Evolutionary conservation across 768 basidiomycete genomes (phyloP).

Genomic region (Phaeotremella skinneri): DNA sequence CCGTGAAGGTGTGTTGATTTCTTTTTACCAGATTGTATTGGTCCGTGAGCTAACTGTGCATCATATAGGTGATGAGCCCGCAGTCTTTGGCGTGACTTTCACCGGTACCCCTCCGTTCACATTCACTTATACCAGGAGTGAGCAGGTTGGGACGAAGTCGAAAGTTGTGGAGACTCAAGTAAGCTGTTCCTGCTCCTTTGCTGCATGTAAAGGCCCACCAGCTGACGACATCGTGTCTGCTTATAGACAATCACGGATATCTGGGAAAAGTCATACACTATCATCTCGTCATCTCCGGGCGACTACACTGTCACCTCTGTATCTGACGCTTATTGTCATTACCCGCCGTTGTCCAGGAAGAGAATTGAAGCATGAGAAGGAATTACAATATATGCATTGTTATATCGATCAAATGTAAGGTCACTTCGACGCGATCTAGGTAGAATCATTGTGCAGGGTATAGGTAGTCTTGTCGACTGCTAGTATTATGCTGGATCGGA

Average conservation of each 20-base stretch:
- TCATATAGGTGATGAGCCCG: slow-evolving; percentile 68
- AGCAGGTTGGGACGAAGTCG: slow-evolving; percentile 28
- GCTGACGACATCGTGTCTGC: no score
- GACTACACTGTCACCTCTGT: slow-evolving; percentile 70
- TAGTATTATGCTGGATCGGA: no score
- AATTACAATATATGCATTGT: background rate
- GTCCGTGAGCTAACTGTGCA: background rate
- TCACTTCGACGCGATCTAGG: no score
- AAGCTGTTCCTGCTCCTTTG: background rate
- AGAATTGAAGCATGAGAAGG: background rate
- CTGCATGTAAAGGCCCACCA: no score
- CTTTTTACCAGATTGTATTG: background rate
- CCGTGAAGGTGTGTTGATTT: slow-evolving; percentile 68
- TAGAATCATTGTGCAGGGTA: background rate
- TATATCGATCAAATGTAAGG: no score
- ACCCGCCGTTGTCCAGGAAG: slow-evolving; percentile 59
- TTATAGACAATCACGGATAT: slow-evolving; percentile 50
- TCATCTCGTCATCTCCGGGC: slow-evolving; percentile 90
- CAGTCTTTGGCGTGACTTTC: slow-evolving; percentile 86
- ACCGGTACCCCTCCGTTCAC: slow-evolving; percentile 92
- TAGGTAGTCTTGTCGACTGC: no score
- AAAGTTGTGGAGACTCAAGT: slow-evolving; percentile 51
- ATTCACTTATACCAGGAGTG: slow-evolving; percentile 57
- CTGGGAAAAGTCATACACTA: slow-evolving; percentile 71
- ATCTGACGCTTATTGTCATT: slow-evolving; percentile 83